A percentile compares a stretch with the other conserved stretches of the same genome.
These are phyloP conservation scores for Medicago lupulina DNA, from an alignment of 306 rosid genomes.

Conservation along the genomic window DNA sequence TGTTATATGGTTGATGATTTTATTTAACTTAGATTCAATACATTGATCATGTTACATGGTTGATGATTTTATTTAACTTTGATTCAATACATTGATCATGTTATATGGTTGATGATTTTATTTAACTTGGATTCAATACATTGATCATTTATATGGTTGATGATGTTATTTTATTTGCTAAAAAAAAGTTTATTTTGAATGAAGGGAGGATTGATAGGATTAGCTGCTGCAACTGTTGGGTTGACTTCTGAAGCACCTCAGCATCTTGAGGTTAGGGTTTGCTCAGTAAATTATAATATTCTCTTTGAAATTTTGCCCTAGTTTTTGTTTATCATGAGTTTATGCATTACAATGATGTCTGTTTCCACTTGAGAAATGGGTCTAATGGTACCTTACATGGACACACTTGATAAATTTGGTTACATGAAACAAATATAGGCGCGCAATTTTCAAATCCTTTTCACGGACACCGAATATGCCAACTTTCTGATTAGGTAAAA, in stretches of 20 bases:
- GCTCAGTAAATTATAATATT: not conserved
- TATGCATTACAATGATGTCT: not conserved
- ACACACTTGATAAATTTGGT: not conserved
- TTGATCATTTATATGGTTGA: not conserved
- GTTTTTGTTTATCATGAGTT: constrained; percentile 3
- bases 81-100: no score
- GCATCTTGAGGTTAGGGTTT: constrained; percentile 87
- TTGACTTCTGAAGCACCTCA: constrained; percentile 89
- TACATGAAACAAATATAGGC: not conserved
- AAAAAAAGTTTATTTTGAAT: not conserved
- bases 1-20: no score
- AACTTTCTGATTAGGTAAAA: no score
- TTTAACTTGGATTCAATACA: no score
- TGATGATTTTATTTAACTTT: no score
- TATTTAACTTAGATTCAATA: no score
- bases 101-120: no score
- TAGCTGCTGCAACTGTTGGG: constrained; percentile 99
- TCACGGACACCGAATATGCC: no score
- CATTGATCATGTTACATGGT: no score
- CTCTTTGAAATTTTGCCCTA: not conserved
- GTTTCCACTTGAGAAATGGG: constrained; percentile 13
- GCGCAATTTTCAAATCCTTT: not conserved
- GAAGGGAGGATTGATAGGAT: constrained; percentile 98
- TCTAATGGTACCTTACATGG: not conserved
- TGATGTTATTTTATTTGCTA: not conserved